Percentiles rank a stretch among this genome's conserved stretches.
Evolutionary conservation across 129 eudicot genomes (phyloP).

Genomic region (Apium graveolens): DNA sequence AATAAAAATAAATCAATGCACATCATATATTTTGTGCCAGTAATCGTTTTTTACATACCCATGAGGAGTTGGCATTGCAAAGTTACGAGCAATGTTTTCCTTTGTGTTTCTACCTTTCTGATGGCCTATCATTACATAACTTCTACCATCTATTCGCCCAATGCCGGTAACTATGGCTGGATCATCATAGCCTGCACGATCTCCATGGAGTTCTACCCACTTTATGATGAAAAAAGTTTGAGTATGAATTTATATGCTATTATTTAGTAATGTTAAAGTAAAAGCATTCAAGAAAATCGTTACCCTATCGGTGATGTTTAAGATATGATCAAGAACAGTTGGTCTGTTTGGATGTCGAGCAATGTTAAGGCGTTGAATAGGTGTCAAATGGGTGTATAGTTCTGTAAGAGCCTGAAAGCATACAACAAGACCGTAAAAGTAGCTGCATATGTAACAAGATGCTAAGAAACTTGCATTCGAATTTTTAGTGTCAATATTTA

Average conservation of each 20-base stretch:
- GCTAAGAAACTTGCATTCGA: neutral
- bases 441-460: neutral
- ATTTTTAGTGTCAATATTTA: neutral
- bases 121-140: slow-evolving; percentile 18
- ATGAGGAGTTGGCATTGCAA: slow-evolving; percentile 31
- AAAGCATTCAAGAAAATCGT: neutral
- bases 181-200: slow-evolving; percentile 45
- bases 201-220: slow-evolving; percentile 33
- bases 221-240: neutral
- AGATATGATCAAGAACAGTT: slow-evolving; percentile 21
- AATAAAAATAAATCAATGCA: neutral
- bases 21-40: neutral
- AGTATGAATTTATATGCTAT: neutral
- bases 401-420: slow-evolving; percentile 17
- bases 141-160: slow-evolving; percentile 24
- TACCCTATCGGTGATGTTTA: slow-evolving; percentile 22
- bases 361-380: slow-evolving; percentile 20
- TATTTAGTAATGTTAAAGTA: neutral
- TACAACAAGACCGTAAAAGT: neutral
- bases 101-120: slow-evolving; percentile 24
- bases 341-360: slow-evolving; percentile 25
- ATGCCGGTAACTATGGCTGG: slow-evolving; percentile 39
- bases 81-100: slow-evolving; percentile 21
- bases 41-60: slow-evolving; percentile 9
- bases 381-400: slow-evolving; percentile 22